Evolutionary conservation across 345 rosid species (phyloP), one percentile per base, ranked within the genome.

Genomic region (Melastoma malabathricum): DNA sequence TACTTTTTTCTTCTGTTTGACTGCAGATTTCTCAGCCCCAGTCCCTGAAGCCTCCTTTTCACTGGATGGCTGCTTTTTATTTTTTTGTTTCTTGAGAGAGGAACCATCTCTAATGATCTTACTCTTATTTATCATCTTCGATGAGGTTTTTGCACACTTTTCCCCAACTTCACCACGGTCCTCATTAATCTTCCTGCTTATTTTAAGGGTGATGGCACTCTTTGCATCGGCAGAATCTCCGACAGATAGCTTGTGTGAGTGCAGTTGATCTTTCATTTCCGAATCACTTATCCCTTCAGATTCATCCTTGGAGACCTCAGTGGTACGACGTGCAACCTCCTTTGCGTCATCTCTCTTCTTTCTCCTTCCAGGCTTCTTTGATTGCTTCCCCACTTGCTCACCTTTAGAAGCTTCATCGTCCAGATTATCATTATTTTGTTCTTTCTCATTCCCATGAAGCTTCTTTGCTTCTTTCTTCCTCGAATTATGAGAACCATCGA

Each of bases 261-360:
- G 13, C 2, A 18, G 17, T 34, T 53, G 41, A 46, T 23, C 47
- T 47, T 60, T 52, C 12, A 14, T 39, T 46, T 77, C 87, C 13
- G 80, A 61, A 53, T 74, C 73, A 67, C 70, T 65, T n/a, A 62
- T 55, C 17, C 56, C 43, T 25, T 47, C 70, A 44, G 68, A 59
- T 75, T 68, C 81, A 64, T 78, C 76, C 52, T 64, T 68, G 13
- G 68, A 66, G 48, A 57, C 52, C 47, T 71, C 77, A 47, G 46
- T 50, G 55, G 58, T 18, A 10, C 58, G 43, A 58, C 63, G 50
- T 50, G 61, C 68, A 51, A 61, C 73, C 55, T 82, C 77, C 56
- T 56, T 60, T 18, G 78, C 80, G 61, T 55, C 69, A 58, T 73
- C 82, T 62, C 75, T 81, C 71, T 69, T 81, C 79, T 82, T 82